Conservation (phyloP, 1,284 basidiomycete genomes). For the Cutaneotrichosporon mucoides region DNA sequence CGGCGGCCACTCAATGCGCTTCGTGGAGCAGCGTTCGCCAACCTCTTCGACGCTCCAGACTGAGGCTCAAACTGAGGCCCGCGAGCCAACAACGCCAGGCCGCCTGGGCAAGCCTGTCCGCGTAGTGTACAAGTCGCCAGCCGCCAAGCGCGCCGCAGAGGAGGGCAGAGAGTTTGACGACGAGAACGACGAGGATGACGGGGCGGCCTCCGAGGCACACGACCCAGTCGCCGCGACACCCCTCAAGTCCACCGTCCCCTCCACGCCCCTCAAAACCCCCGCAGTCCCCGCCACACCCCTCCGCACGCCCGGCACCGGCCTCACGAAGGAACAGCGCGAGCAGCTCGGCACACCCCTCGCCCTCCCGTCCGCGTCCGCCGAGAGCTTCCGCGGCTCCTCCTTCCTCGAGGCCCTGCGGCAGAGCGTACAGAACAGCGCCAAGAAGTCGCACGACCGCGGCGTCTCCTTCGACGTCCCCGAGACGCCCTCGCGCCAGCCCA, state of each 20-base stretch:
- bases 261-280: neutral
- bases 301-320: conserved; percentile 1
- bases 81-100: conserved; percentile 13
- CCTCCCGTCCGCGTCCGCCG: conserved; percentile 23
- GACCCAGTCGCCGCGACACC: neutral
- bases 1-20: conserved; percentile 17
- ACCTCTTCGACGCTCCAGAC: too few species aligned
- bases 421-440: neutral
- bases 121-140: neutral
- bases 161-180: neutral
- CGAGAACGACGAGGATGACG: conserved; percentile 13
- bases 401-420: conserved; percentile 22
- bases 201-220: neutral
- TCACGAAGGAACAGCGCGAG: conserved; percentile 9
- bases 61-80: too few species aligned
- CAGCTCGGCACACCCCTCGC: conserved; percentile 37
- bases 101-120: conserved; percentile 11
- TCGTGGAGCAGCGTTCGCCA: neutral
- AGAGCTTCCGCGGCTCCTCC: conserved; percentile 10
- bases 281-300: neutral
- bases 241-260: neutral
- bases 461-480: conserved; percentile 34
- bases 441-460: conserved; percentile 14
- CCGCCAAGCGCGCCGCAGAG: neutral
- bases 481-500: conserved; percentile 22